phyloP scores from a whole-genome alignment of 169 alveolate species.

The Plasmodium chabaudi region DNA sequence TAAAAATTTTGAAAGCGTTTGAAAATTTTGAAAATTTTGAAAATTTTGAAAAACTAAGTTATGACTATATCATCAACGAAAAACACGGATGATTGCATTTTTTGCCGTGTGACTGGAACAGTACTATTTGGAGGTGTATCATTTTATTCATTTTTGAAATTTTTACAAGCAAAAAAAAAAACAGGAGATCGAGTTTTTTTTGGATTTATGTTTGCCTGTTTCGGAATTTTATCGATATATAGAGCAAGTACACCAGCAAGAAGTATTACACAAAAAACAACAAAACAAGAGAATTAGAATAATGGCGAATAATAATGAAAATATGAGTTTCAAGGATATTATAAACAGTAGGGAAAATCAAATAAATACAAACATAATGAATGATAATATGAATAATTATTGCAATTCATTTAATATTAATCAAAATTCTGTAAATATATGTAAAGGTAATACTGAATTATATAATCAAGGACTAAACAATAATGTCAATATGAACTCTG shows the following conservation, averaged over 20 bases:
- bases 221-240: conserved; percentile 36
- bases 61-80: conserved; percentile 17
- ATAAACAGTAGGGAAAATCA: conserved; percentile 31
- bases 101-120: conserved; percentile 69
- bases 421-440: background rate
- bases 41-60: background rate
- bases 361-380: background rate
- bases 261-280: conserved; percentile 1
- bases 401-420: conserved; percentile 13
- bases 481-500: background rate
- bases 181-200: conserved; percentile 45
- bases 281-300: background rate
- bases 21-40: too few species aligned
- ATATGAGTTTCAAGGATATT: background rate
- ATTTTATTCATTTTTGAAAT: conserved; percentile 55
- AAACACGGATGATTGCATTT: conserved; percentile 53
- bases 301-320: background rate
- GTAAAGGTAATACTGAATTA: conserved; percentile 9
- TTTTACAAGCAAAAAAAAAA: conserved; percentile 52
- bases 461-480: background rate
- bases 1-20: too few species aligned
- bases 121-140: conserved; percentile 63
- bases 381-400: conserved; percentile 1
- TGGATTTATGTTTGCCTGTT: conserved; percentile 39
- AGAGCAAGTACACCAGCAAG: conserved; percentile 65